phyloP scores from a whole-genome alignment of 164 flowering plant species.

The Annona squamosa region DNA sequence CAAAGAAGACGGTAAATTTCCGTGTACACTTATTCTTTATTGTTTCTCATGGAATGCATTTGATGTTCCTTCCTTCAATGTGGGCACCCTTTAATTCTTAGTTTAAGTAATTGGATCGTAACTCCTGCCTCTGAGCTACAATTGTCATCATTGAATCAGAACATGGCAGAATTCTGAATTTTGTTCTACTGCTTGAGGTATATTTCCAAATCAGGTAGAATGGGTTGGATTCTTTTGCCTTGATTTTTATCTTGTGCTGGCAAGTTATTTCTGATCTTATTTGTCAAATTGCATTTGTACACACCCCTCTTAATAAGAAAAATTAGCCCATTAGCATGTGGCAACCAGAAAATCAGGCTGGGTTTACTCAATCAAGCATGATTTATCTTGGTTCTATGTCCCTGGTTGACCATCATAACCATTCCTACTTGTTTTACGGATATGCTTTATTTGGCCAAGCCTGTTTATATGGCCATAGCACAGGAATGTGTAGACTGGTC shows the following conservation, averaged over 20 bases:
- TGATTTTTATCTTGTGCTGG: neutral
- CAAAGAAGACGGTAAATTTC: constrained; percentile 37
- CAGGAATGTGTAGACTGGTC: neutral
- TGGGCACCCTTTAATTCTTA: neutral
- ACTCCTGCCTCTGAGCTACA: neutral
- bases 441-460: neutral
- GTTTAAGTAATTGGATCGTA: neutral
- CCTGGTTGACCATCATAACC: neutral
- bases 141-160: neutral
- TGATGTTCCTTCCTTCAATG: neutral
- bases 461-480: neutral
- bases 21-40: neutral
- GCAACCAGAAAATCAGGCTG: neutral
- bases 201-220: neutral
- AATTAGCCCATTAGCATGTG: neutral
- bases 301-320: neutral
- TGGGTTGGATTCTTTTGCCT: neutral
- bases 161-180: neutral
- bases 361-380: neutral
- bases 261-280: neutral
- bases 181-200: neutral
- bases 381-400: neutral
- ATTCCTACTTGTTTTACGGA: neutral
- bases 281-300: neutral
- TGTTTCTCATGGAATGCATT: constrained; percentile 1